Evolutionary conservation across 768 basidiomycete genomes (phyloP).

Genomic region (Sporobolomyces phaffii): DNA sequence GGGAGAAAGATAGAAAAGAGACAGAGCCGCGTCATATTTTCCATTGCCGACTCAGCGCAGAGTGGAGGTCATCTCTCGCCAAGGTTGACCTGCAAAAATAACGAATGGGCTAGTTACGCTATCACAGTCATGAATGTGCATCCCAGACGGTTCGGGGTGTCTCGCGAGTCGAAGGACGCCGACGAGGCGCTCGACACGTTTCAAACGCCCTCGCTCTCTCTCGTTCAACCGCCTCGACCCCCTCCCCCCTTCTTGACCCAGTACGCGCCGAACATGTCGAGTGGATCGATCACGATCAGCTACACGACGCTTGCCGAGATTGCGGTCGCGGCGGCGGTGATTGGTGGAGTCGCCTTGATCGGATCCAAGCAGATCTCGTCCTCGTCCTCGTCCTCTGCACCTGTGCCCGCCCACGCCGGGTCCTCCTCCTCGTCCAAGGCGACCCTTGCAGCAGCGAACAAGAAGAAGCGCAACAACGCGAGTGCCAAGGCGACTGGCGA

Average conservation of each 20-base stretch:
- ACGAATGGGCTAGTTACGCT: too few relatives aligned
- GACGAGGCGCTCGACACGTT: neutral
- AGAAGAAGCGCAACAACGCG: constrained; percentile 12
- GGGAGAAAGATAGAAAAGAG: neutral
- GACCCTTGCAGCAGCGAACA: constrained; percentile 10
- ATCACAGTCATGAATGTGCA: too few relatives aligned
- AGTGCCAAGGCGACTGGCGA: neutral
- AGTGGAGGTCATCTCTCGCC: too few relatives aligned
- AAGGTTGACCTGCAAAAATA: too few relatives aligned
- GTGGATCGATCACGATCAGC: constrained; percentile 11
- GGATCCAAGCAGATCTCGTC: neutral
- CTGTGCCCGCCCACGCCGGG: neutral
- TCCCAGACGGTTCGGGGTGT: too few relatives aligned
- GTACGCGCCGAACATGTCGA: constrained; percentile 3
- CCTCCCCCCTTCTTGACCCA: neutral
- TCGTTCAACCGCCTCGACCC: neutral
- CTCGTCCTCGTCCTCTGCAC: neutral
- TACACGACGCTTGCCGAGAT: constrained; percentile 30
- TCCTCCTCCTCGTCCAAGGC: neutral
- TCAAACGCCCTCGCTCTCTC: neutral
- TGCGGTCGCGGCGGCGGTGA: constrained; percentile 18
- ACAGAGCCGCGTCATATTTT: neutral
- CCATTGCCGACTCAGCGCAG: too few relatives aligned
- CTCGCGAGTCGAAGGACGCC: neutral
- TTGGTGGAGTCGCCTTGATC: constrained; percentile 24